Evolutionary conservation across 1,284 basidiomycete species (phyloP).

Genomic region (Tylopilus sp.): DNA sequence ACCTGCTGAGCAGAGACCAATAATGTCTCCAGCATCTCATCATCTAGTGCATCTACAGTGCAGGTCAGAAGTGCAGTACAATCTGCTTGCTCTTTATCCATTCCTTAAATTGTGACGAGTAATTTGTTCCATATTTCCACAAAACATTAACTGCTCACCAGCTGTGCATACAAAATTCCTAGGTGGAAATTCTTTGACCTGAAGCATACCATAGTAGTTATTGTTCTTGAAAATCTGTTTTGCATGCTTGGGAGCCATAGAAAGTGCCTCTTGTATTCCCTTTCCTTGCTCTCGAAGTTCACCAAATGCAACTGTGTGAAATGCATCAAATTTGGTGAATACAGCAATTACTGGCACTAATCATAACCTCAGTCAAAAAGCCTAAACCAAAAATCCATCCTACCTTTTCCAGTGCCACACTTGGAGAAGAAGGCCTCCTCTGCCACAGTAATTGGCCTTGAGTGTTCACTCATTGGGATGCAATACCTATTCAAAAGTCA

Average conservation of each 20-base stretch:
- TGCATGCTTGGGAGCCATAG: background rate
- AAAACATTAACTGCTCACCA: background rate
- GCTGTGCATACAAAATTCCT: background rate
- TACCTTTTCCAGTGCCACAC: conserved; percentile 13
- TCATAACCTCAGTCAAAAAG: background rate
- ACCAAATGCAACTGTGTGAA: conserved; percentile 1
- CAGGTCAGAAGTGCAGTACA: background rate
- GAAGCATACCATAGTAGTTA: conserved; percentile 1
- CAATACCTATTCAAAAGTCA: conserved; percentile 12
- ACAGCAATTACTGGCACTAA: conserved; percentile 16
- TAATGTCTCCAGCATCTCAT: conserved; percentile 3
- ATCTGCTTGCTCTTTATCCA: background rate
- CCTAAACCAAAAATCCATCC: background rate
- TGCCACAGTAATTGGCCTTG: conserved; percentile 5
- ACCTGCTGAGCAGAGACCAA: conserved; percentile 3
- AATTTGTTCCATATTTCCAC: no score
- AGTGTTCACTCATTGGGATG: conserved; percentile 13
- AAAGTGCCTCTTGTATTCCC: background rate
- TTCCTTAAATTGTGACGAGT: background rate
- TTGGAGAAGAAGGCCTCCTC: conserved; percentile 16
- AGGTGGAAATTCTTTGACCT: background rate
- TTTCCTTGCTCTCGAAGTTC: background rate
- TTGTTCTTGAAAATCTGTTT: background rate
- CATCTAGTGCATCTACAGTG: conserved; percentile 1
- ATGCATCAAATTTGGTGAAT: conserved; percentile 18